Base-by-base conservation (phyloP, 192 early-diverging fungal genomes). In the Dissophora globulifera region DNA sequence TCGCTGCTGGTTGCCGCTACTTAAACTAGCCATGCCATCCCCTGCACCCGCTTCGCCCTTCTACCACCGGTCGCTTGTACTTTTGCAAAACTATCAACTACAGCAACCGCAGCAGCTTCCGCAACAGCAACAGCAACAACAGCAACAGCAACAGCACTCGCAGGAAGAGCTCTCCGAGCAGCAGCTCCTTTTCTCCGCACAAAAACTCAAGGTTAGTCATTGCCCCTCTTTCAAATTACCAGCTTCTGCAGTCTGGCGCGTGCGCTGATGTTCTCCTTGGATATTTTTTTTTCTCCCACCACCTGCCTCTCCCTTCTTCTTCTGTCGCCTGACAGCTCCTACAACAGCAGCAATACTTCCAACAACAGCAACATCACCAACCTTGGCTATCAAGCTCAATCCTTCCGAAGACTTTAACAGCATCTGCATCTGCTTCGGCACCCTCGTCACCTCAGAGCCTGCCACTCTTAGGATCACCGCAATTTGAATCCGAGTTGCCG, bases 181-280 rank as follows among this genome's bases (percentile, higher is more conserved):
- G 12, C 59, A 57, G 27, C 35, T 29, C 4, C 9, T 69, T 0
- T 35, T 72, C 0, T 50, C 69, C 32, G 35, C 60, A 35, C 69
- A 62, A 20, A 72, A 72, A 20, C 60, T 72, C 22, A 72, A 63
- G 69, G 69, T 72, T 27, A 19, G 20, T 23, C 9, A 54, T n/a
- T n/a, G n/a, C n/a, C n/a, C n/a, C n/a, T n/a, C n/a, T n/a, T n/a
- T n/a, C n/a, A n/a, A n/a, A n/a, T n/a, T n/a, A n/a, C n/a, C n/a
- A n/a, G n/a, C n/a, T n/a, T n/a, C n/a, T n/a, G n/a, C n/a, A n/a
- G n/a, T n/a, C n/a, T n/a, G n/a, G n/a, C n/a, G n/a, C n/a, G n/a
- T n/a, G n/a, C n/a, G n/a, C n/a, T n/a, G n/a, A n/a, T n/a, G n/a
- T 27, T 50, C 49, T 8, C 22, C 49, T 50, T 20, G n/a, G n/a